Evolutionary conservation across 805 yeast species (phyloP), one percentile per base, ranked within the genome.

Genomic region (Candida coquimbonensis): DNA sequence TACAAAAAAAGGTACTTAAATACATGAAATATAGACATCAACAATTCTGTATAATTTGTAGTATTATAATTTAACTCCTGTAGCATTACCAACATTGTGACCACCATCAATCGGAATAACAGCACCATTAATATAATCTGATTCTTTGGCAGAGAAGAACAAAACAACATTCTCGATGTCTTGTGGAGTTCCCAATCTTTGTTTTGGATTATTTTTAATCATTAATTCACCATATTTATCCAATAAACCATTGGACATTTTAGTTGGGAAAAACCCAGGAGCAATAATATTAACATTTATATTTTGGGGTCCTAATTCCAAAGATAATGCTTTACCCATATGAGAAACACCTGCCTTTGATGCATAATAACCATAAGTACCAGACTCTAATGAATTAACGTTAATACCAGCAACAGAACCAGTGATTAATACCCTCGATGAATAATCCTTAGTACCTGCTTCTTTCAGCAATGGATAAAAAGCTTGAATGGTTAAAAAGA

Each of bases 301-400:
- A 64, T 83, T 76, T 38, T 70, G 66, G 7, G 81, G 83, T 2
- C 86, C 89, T 54, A 84, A 69, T 57, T 80, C 83, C 36, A 75
- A 61, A 3, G 90, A 85, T 53, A 83, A 70, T 47, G 72, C 64
- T 61, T 77, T 78, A 29, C 83, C 81, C 61, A 83, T 57, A 59
- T 83, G 90, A 47, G 79, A 74, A 5, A 84, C 80, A 38, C 86
- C 90, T 4, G 89, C 86, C 62, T 83, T 83, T 37, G 89, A 81
- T 16, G 89, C 84, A 38, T 74, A 57, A 62, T 83, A 83, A 7
- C 90, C 90, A 55, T 78, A 84, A 9, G 83, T 74, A 21, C 73
- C 71, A 46, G 67, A 67, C 5, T 53, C 55, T 38, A 52, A 36
- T 5, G 54, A 60, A 45, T 56, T 55, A 16, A 66, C 51, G 16